These are phyloP conservation scores for Theobroma cacao DNA, from an alignment of 345 rosid species.

Conservation along the genomic window DNA sequence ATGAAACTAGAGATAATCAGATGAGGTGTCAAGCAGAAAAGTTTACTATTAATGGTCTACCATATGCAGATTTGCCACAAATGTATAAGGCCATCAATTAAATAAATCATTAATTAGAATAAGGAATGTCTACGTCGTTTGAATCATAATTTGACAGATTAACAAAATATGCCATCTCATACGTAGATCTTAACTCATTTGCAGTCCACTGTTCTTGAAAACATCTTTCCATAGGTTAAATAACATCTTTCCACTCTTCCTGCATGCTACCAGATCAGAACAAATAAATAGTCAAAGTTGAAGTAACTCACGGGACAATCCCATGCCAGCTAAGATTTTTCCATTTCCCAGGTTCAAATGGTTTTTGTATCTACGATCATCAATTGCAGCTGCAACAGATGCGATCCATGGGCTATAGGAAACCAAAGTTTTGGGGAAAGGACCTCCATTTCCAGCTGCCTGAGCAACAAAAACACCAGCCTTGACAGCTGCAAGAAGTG, in stretches of 20 bases:
- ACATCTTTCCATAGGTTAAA: background rate
- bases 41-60: background rate
- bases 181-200: background rate
- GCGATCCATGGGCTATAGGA: constrained; percentile 98
- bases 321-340: constrained; percentile 78
- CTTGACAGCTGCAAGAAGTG: constrained; percentile 94
- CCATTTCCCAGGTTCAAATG: constrained; percentile 88
- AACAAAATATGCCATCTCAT: background rate
- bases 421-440: constrained; percentile 91
- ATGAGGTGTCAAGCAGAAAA: background rate
- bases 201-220: background rate
- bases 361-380: constrained; percentile 92
- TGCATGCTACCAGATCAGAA: background rate
- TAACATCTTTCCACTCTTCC: constrained; percentile 13
- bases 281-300: background rate
- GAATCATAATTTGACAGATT: background rate
- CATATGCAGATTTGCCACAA: background rate
- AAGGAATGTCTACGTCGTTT: background rate
- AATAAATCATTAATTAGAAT: background rate
- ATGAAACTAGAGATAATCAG: background rate
- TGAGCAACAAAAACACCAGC: constrained; percentile 98
- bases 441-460: constrained; percentile 99
- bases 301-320: constrained; percentile 77
- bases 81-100: background rate
- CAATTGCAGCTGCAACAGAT: constrained; percentile 95